A percentile compares a stretch with the other conserved stretches of the same genome.
Evolutionary conservation across 495 filamentous ascomycete genomes (phyloP).

Genomic region (Neurospora sp.): DNA sequence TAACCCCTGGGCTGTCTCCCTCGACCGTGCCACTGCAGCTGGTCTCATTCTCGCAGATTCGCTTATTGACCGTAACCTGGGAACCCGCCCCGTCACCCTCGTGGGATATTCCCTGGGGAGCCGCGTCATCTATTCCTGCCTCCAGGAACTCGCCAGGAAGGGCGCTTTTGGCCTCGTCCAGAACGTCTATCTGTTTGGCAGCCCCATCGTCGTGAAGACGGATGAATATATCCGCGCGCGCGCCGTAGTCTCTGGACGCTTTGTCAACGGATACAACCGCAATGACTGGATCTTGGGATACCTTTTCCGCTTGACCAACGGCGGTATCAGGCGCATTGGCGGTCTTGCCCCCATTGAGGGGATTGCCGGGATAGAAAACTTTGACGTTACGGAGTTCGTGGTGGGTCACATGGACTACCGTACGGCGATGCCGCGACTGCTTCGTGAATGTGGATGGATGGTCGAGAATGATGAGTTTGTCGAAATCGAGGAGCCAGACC

Average conservation of each 20-base stretch:
- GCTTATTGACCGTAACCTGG: constrained; percentile 82
- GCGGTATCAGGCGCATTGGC: constrained; percentile 83
- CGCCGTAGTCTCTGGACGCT: constrained; percentile 76
- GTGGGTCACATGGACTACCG: constrained; percentile 97
- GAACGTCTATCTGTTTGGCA: constrained; percentile 91
- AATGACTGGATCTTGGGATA: constrained; percentile 99
- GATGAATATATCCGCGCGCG: constrained; percentile 81
- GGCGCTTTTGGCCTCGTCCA: constrained; percentile 91
- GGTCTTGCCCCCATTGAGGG: constrained; percentile 75
- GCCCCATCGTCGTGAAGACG: constrained; percentile 80
- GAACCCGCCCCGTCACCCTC: constrained; percentile 85
- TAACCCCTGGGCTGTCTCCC: constrained; percentile 93
- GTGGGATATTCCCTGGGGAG: constrained; percentile 93
- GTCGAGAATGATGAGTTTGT: constrained; percentile 89
- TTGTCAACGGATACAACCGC: constrained; percentile 87
- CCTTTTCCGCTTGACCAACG: constrained; percentile 87
- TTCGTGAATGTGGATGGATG: constrained; percentile 74
- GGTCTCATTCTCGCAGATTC: constrained; percentile 96
- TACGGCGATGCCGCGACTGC: constrained; percentile 74
- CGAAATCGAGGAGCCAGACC: constrained; percentile 96
- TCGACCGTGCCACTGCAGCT: constrained; percentile 76
- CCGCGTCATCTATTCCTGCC: constrained; percentile 84
- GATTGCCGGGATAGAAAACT: constrained; percentile 76
- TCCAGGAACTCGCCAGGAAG: constrained; percentile 74
- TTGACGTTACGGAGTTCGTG: constrained; percentile 78